phyloP scores from a whole-genome alignment of 2,329 filamentous ascomycete genomes.

The Verticillium albo-atrum region DNA sequence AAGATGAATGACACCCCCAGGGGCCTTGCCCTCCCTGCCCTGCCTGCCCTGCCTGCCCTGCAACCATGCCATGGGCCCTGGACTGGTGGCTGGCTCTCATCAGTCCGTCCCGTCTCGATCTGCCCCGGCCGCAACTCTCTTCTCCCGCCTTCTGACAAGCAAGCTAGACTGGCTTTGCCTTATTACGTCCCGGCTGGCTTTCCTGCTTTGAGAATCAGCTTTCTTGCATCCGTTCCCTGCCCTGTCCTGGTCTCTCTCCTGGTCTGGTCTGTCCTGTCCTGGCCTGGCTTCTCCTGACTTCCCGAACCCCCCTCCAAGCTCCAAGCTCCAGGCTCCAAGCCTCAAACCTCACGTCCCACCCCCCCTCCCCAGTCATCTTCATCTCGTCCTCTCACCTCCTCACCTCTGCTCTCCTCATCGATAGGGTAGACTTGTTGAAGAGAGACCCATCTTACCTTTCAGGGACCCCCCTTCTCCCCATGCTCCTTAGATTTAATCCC shows the following conservation, averaged over 20 bases:
- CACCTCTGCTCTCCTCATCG: neutral
- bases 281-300: neutral
- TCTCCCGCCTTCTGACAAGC: neutral
- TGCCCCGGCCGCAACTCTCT: neutral
- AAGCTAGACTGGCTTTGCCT: neutral
- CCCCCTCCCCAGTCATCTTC: neutral
- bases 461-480: constrained; percentile 6
- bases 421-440: neutral
- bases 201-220: neutral
- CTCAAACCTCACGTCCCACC: neutral
- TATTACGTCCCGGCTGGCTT: neutral
- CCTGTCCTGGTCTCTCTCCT: neutral
- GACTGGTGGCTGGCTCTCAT: neutral
- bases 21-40: too few relatives aligned
- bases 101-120: neutral
- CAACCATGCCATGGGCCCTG: too few relatives aligned
- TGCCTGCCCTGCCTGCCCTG: too few relatives aligned
- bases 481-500: constrained; percentile 10
- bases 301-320: neutral
- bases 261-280: neutral
- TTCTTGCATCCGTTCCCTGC: neutral
- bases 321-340: neutral
- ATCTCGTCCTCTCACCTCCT: constrained; percentile 1
- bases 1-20: neutral
- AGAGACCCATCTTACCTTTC: constrained; percentile 8